phyloP scores from a whole-genome alignment of 2,329 filamentous ascomycete species.

The Nothopassalora personata region DNA sequence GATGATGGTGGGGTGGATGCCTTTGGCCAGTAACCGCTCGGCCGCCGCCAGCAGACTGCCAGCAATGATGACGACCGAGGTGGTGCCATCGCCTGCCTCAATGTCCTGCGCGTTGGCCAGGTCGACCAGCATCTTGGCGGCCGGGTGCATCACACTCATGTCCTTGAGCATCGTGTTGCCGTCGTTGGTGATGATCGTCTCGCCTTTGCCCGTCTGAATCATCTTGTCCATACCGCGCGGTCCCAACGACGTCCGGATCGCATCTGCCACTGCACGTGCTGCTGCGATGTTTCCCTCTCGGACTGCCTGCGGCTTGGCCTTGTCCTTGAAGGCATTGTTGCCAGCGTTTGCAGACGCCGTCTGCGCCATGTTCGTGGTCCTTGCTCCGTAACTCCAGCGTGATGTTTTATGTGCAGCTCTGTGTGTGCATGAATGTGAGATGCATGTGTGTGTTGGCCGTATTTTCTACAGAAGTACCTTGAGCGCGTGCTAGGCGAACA shows the following conservation, averaged over 20 bases:
- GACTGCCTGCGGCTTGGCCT: conserved; percentile 98
- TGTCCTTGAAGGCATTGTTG: conserved; percentile 70
- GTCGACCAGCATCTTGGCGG: conserved; percentile 98
- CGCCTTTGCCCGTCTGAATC: conserved; percentile 94
- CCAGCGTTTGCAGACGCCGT: conserved; percentile 45
- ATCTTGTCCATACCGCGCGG: conserved; percentile 97
- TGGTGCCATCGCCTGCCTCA: conserved; percentile 96
- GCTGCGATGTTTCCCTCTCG: conserved; percentile 95
- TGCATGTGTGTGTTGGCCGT: neutral
- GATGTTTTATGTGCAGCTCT: neutral
- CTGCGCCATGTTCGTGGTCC: conserved; percentile 33
- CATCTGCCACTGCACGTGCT: conserved; percentile 94
- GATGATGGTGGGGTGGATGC: conserved; percentile 94
- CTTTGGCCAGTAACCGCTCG: conserved; percentile 83
- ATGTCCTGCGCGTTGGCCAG: conserved; percentile 96
- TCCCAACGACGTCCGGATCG: conserved; percentile 92
- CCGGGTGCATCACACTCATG: conserved; percentile 99
- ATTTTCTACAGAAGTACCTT: neutral
- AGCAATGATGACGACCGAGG: conserved; percentile 95
- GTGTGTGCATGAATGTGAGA: neutral
- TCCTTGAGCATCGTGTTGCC: conserved; percentile 98
- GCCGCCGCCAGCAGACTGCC: conserved; percentile 91
- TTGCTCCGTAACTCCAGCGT: neutral
- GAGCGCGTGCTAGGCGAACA: neutral
- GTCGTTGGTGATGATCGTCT: conserved; percentile 99